A percentile compares a stretch with the other conserved stretches of the same genome.
phyloP scores from a whole-genome alignment of 2,329 filamentous ascomycete species.

The Huntiella bhutanensis region DNA sequence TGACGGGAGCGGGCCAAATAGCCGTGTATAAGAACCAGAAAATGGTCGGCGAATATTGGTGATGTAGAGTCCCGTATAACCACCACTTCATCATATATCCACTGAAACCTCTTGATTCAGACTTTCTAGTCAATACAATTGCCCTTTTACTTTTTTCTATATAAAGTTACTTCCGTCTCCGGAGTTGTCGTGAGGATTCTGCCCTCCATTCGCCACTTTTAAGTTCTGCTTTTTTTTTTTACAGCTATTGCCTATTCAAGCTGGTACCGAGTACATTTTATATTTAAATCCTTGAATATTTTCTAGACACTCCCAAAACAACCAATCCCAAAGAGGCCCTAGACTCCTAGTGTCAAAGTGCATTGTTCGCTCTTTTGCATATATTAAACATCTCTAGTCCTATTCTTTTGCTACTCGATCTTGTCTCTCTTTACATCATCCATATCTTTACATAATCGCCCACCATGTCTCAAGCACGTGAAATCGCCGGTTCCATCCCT shows the following conservation, averaged over 20 bases:
- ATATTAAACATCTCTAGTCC: background rate
- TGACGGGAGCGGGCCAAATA: no score
- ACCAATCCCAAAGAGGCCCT: no score
- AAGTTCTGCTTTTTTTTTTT: background rate
- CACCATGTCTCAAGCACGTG: constrained; percentile 21
- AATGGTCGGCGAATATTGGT: no score
- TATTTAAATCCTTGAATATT: no score
- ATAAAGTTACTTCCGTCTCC: constrained; percentile 6
- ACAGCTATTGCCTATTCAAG: background rate
- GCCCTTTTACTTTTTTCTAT: background rate
- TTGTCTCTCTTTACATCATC: constrained; percentile 1
- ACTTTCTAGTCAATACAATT: background rate
- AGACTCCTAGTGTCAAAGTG: no score
- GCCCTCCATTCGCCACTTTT: constrained; percentile 9
- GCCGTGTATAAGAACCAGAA: no score
- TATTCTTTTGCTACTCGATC: background rate
- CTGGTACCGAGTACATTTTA: no score
- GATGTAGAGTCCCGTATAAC: background rate
- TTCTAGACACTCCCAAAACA: no score
- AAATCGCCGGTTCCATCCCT: constrained; percentile 26
- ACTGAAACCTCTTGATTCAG: no score
- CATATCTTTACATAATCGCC: background rate
- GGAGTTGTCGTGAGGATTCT: constrained; percentile 6
- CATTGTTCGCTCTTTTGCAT: no score
- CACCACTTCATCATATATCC: background rate